Base-by-base conservation (phyloP, 495 filamentous ascomycete species). In the Melanomma pulvis-pyrius region DNA sequence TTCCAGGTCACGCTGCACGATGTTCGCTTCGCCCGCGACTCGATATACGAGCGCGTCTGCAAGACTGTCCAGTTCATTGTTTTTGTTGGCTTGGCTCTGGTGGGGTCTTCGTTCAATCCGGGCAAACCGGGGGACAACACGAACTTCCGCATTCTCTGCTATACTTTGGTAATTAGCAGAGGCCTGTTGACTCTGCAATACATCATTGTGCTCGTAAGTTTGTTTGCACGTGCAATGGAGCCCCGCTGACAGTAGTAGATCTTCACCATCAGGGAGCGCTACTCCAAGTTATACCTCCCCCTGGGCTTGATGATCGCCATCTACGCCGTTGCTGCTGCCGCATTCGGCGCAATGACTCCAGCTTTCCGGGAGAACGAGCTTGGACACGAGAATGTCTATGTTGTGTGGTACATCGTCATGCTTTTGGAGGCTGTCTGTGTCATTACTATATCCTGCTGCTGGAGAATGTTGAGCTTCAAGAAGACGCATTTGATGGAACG, bases 401-500 rank as follows among this genome's bases (percentile, higher is more conserved):
- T 63, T n/a, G 65, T 71, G 15, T 71, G 69, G 69, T 71, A 68
- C 30, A 56, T 68, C 21, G 61, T 68, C 21, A 71, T 71, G 69
- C 9, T 68, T 17, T 0, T 72, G 13, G 70, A 72, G 34, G 29
- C 62, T 2, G 28, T 58, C 13, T 56, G 17, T 51, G 57, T 66
- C 0, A 66, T 72, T 32, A 30, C 52, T 8, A 61, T 72, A 11
- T 72, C 70, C 19, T 63, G 48, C 22, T 48, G 41, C 36, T 72
- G 67, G 66, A 72, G 56, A 15, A 72, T 72, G 62, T 50, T 72
- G 46, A 72, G 67, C 52, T 70, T 72, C 62, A 72, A 72, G 48
- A 70, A 72, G 46, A 72, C 70, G 13, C 70, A 72, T 55, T 56
- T 72, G 41, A 67, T 72, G 54, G 70, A 72, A 53, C 61, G 70